Conservation (phyloP, 352 stramenopile genomes). For the Phytopythium boreale region DNA sequence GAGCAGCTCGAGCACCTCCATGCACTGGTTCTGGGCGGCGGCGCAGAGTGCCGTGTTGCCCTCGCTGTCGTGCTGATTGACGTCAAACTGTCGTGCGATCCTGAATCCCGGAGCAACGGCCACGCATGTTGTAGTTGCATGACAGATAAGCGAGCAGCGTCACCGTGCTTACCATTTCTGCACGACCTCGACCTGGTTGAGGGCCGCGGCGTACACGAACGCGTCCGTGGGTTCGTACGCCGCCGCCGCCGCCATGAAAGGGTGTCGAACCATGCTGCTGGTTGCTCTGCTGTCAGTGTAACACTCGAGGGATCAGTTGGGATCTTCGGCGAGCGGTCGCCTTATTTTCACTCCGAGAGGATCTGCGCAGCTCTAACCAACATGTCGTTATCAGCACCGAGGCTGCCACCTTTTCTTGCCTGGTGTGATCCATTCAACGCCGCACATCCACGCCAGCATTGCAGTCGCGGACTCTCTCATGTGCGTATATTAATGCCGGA, state of each 20-base stretch:
- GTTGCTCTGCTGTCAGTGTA: too few relatives aligned
- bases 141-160: not conserved
- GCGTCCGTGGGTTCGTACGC: slow-evolving; percentile 43
- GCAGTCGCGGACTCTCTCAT: not conserved
- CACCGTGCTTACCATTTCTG: slow-evolving; percentile 30
- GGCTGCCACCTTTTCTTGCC: not conserved
- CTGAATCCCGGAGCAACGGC: slow-evolving; percentile 9
- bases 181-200: slow-evolving; percentile 65
- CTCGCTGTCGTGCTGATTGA: slow-evolving; percentile 50
- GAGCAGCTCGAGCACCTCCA: slow-evolving; percentile 54
- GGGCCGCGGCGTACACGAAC: slow-evolving; percentile 63
- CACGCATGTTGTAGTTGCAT: not conserved
- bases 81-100: slow-evolving; percentile 43
- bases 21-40: slow-evolving; percentile 57
- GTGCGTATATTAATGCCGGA: not conserved
- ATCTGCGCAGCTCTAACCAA: not conserved
- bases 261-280: not conserved
- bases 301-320: too few relatives aligned
- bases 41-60: slow-evolving; percentile 41
- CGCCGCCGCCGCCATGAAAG: slow-evolving; percentile 9
- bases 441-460: not conserved
- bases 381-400: not conserved
- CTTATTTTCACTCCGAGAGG: not conserved
- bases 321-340: not conserved
- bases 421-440: not conserved